Percentiles rank a stretch among this genome's conserved stretches.
Conservation (phyloP, 1,139 yeast species). For the Nakaseomyces uthaithaninus region DNA sequence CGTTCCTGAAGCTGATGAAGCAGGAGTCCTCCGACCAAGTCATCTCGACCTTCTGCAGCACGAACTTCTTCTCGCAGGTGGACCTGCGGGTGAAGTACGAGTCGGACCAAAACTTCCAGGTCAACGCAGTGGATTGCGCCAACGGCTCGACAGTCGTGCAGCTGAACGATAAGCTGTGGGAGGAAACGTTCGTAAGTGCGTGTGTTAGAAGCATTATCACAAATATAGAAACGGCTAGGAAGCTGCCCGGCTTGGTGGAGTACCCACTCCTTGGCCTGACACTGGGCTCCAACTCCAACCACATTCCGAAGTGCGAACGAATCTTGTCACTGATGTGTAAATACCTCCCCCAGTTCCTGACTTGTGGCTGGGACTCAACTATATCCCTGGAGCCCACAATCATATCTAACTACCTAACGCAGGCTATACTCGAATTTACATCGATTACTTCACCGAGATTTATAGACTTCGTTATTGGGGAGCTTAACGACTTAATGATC, state of each 20-base stretch:
- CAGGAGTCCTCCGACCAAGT: slow-evolving; percentile 14
- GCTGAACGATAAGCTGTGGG: slow-evolving; percentile 48
- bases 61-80: slow-evolving; percentile 56
- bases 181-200: slow-evolving; percentile 65
- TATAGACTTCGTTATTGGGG: slow-evolving; percentile 49
- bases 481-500: slow-evolving; percentile 40
- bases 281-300: slow-evolving; percentile 14
- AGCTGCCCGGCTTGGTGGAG: slow-evolving; percentile 45
- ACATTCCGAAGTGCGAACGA: slow-evolving; percentile 39
- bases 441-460: slow-evolving; percentile 49
- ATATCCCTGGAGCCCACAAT: slow-evolving; percentile 49
- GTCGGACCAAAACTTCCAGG: slow-evolving; percentile 43
- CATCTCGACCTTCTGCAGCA: slow-evolving; percentile 55
- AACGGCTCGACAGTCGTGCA: slow-evolving; percentile 21
- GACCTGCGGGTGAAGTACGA: slow-evolving; percentile 66
- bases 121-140: slow-evolving; percentile 33
- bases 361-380: slow-evolving; percentile 58
- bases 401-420: slow-evolving; percentile 66
- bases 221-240: slow-evolving; percentile 58
- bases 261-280: slow-evolving; percentile 28
- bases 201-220: slow-evolving; percentile 65
- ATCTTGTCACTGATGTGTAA: slow-evolving; percentile 55
- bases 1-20: slow-evolving; percentile 68
- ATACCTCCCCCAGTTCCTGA: slow-evolving; percentile 58
- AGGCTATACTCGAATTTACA: slow-evolving; percentile 58